Base-by-base conservation (phyloP, 331 rosid genomes). In the Saraca asoca region DNA sequence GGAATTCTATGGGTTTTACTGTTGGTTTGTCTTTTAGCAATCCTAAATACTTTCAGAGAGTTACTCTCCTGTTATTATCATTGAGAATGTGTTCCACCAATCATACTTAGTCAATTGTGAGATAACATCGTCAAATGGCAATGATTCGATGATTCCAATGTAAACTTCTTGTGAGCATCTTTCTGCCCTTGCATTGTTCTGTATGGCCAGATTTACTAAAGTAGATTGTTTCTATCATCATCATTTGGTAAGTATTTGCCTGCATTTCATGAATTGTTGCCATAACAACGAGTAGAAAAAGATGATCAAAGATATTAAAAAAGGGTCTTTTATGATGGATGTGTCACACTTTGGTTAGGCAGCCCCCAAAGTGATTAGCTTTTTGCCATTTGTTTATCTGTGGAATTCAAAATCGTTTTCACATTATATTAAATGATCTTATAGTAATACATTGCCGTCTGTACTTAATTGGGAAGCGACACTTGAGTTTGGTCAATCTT, bases 21-120 rank as follows among this genome's bases (percentile, higher is more conserved):
- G 72, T 60, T 49, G n/a, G 16, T 20, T 71, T 84, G 87, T 79
- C 83, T 60, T 49, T 38, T 66, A 62, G 72, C 58, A 46, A 51
- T 64, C 66, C 44, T 57, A 49, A 33, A 62, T 38, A 68, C 67
- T 55, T 51, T 70, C 61, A 49, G n/a, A 51, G 70, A 75, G 79
- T 77, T 46, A 75, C 75, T 77, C 85, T 64, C 50, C 34, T 29
- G 53, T 62, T 20, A 16, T 50, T 60, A 33, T 72, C 53, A 10
- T 55, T 51, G 71, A 65, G 68, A 52, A 43, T 53, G 51, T 61
- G 53, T 42, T 51, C 19, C 72, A 14, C 69, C 60, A 34, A 52
- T 58, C 16, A 46, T 17, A 69, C 59, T 24, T 12, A 6, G 44
- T 59, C 58, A 41, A 54, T 9, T 8, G 9, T 45, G 51, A 7